A percentile compares a stretch with the other conserved stretches of the same genome.
Conservation (phyloP, 2,329 filamentous ascomycete genomes). For the Clonostachys chloroleuca region DNA sequence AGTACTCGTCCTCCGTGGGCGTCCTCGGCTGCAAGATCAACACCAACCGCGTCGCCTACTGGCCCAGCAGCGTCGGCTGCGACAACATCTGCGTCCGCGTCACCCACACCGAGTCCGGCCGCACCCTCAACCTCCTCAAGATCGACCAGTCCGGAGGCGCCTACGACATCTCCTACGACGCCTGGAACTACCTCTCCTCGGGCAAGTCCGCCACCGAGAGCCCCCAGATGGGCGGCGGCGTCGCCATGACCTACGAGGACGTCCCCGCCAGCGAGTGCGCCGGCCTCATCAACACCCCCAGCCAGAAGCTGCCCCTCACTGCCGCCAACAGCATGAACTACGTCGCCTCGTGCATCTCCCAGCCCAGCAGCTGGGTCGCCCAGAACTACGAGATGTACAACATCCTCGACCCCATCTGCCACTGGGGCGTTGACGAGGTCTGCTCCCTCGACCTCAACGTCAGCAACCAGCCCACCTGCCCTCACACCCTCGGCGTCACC, state of each 20-base stretch:
- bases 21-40: constrained; percentile 57
- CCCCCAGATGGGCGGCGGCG: constrained; percentile 42
- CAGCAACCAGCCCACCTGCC: constrained; percentile 48
- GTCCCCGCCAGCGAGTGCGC: constrained; percentile 42
- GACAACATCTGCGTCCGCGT: constrained; percentile 53
- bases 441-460: constrained; percentile 41
- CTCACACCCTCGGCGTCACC: constrained; percentile 32
- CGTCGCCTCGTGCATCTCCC: constrained; percentile 37
- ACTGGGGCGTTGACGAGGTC: constrained; percentile 43
- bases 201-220: constrained; percentile 39
- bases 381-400: constrained; percentile 49
- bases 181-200: constrained; percentile 53
- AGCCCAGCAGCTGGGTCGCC: constrained; percentile 43
- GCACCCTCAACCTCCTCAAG: constrained; percentile 51
- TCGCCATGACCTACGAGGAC: constrained; percentile 44
- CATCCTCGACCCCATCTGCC: constrained; percentile 44
- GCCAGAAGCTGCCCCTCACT: constrained; percentile 44
- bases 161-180: constrained; percentile 56
- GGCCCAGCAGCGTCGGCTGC: constrained; percentile 48
- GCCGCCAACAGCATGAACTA: constrained; percentile 55
- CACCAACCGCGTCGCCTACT: constrained; percentile 58
- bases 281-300: constrained; percentile 42
- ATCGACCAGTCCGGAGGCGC: constrained; percentile 52
- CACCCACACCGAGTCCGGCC: constrained; percentile 30
- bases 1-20: constrained; percentile 52